Evolutionary conservation across 306 rosid species (phyloP), one percentile per base, ranked within the genome.

Genomic region (Albizia julibrissin): DNA sequence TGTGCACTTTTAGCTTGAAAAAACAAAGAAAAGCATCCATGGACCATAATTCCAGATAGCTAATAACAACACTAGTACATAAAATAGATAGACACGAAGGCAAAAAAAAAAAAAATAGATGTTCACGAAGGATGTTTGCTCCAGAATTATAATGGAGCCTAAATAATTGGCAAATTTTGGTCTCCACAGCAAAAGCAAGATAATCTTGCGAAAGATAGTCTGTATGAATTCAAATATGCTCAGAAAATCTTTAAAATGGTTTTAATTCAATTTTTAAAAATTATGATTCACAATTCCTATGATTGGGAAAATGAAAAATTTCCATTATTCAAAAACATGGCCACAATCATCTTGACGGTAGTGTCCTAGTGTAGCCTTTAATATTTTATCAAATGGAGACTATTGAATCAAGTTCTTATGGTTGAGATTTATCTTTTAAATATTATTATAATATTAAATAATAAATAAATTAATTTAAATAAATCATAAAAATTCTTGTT

Each of bases 301-400:
- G 56, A 65, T 69, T 66, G 34, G 50, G 66, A 22, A 72, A 52
- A 0, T 31, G 26, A 82, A 39, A 29, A 79, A 79, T 49, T 24
- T 78, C 21, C 62, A 80, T 71, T 14, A 50, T 44, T 73, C 84
- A 68, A 88, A 68, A 88, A 92, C 93, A 95, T 90, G 93, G 78
- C 39, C 79, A 66, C 86, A 70, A 69, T 68, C 66, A 80, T 87
- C 89, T 81, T 79, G 85, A 58, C 54, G 26, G 64, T 67, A 66
- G 27, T 77, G 86, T 72, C 74, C 43, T n/a, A 69, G 78, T 71
- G 88, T 72, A 82, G 82, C 81, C 88, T 86, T 84, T 84, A 89
- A 15, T 76, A 93, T 83, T 85, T 88, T 93, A 26, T 87, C 66
- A 77, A 89, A 77, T 33, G 82, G 1, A 29, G 3, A 29, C 3